A percentile compares a stretch with the other conserved stretches of the same genome.
phyloP scores from a whole-genome alignment of 2,329 filamentous ascomycete species.

The Ascochyta viciae-villosae region DNA sequence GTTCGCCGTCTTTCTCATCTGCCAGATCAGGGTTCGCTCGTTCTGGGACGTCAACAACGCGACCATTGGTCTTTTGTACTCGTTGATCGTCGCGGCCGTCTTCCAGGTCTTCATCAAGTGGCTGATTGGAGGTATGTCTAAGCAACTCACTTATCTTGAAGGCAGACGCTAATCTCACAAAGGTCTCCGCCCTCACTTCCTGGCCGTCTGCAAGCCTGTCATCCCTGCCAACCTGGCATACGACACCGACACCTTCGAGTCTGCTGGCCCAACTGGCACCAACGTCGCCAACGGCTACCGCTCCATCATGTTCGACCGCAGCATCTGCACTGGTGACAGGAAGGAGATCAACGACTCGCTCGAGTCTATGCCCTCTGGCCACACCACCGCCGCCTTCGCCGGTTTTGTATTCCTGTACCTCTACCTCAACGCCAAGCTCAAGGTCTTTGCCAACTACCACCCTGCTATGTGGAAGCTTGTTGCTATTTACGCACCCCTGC shows the following conservation, averaged over 20 bases:
- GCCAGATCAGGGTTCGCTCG: conserved; percentile 68
- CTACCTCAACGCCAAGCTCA: conserved; percentile 81
- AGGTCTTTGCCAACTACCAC: conserved; percentile 76
- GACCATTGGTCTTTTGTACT: conserved; percentile 72
- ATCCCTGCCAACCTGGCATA: conserved; percentile 50
- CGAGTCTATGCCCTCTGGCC: conserved; percentile 75
- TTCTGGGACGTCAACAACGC: conserved; percentile 70
- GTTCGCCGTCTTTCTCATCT: conserved; percentile 68
- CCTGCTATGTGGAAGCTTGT: conserved; percentile 77
- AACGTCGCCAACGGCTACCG: conserved; percentile 60
- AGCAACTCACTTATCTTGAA: too few relatives aligned
- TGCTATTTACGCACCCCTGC: conserved; percentile 68
- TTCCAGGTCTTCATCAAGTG: conserved; percentile 80
- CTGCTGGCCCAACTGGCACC: conserved; percentile 58
- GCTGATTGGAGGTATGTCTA: conserved; percentile 71
- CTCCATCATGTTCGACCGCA: conserved; percentile 71
- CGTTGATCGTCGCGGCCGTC: conserved; percentile 72
- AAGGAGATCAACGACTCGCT: conserved; percentile 72
- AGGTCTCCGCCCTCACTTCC: conserved; percentile 67
- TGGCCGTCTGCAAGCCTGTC: conserved; percentile 72
- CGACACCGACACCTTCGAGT: conserved; percentile 28
- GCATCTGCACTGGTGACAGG: conserved; percentile 72
- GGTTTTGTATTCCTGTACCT: conserved; percentile 74
- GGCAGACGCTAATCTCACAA: neutral
- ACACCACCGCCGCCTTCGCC: conserved; percentile 75